phyloP scores from a whole-genome alignment of 352 stramenopile species.

The Phytopythium kandeliae region DNA sequence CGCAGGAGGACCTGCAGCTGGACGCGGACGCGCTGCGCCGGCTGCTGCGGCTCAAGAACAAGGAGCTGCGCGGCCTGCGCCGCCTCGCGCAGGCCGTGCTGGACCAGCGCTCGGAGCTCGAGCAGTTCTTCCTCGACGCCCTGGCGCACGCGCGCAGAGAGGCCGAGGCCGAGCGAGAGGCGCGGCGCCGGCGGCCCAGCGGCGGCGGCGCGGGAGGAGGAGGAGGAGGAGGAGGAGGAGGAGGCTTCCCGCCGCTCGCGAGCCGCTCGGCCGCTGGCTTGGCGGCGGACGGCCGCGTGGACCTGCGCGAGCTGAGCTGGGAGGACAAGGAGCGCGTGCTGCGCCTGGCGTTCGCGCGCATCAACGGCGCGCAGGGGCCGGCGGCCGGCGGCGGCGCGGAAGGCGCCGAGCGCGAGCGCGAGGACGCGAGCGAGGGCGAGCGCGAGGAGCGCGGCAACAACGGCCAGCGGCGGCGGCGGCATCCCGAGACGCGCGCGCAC shows the following conservation, averaged over 20 bases:
- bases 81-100: conserved; percentile 88
- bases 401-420: conserved; percentile 1
- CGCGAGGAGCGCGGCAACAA: conserved; percentile 7
- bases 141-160: conserved; percentile 85
- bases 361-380: conserved; percentile 80
- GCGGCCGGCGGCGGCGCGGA: conserved; percentile 13
- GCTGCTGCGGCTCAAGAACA: conserved; percentile 90
- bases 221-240: conserved; percentile 53
- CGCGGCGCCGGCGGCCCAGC: too few relatives aligned
- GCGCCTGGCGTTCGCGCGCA: conserved; percentile 91
- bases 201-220: conserved; percentile 33
- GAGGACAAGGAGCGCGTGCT: conserved; percentile 90
- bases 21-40: conserved; percentile 83
- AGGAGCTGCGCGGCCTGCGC: conserved; percentile 88
- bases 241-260: conserved; percentile 50
- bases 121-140: conserved; percentile 92
- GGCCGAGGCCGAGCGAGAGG: conserved; percentile 48
- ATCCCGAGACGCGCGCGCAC: background rate
- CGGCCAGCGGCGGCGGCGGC: conserved; percentile 16
- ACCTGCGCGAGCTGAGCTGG: conserved; percentile 84
- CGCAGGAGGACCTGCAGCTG: conserved; percentile 81
- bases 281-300: conserved; percentile 44
- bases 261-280: conserved; percentile 8
- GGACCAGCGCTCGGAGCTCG: conserved; percentile 87
- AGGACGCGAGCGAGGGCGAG: conserved; percentile 7